These are phyloP conservation scores for Ophiostoma angusticollis DNA, from an alignment of 2,329 filamentous ascomycete species.

Conservation along the genomic window DNA sequence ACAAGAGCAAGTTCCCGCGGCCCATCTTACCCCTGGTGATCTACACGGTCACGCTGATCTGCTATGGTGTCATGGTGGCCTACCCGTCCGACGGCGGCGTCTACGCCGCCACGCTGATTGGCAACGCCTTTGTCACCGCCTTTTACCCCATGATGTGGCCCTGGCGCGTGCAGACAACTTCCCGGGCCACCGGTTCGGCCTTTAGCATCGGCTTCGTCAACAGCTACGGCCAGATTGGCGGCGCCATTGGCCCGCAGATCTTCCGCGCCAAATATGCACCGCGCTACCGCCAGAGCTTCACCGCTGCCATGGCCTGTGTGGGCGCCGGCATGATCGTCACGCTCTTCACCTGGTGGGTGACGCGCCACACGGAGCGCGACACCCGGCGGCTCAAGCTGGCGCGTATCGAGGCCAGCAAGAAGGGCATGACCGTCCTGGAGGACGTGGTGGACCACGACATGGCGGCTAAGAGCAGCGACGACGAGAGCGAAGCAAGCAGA, in stretches of 20 bases:
- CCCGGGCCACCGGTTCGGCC: conserved; percentile 9
- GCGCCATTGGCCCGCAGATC: conserved; percentile 11
- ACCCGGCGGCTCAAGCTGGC: conserved; percentile 8
- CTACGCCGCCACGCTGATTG: conserved; percentile 32
- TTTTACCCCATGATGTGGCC: conserved; percentile 18
- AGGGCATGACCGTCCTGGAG: conserved; percentile 9
- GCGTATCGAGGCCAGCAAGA: conserved; percentile 7
- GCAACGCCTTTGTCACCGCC: conserved; percentile 27
- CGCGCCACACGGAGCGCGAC: conserved; percentile 8
- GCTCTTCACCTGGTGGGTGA: conserved; percentile 10
- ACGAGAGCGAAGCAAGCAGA: background rate
- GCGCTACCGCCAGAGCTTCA: conserved; percentile 9
- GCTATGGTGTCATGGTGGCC: conserved; percentile 11
- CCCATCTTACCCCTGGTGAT: conserved; percentile 8
- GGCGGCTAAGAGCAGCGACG: conserved; percentile 1
- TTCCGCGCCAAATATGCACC: conserved; percentile 11
- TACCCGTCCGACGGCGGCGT: conserved; percentile 16
- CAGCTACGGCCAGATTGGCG: conserved; percentile 14
- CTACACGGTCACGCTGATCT: conserved; percentile 6
- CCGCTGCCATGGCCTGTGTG: conserved; percentile 9
- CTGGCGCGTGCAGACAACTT: conserved; percentile 10
- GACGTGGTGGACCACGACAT: conserved; percentile 11
- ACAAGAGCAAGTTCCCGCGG: conserved; percentile 9
- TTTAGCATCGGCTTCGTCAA: conserved; percentile 13
- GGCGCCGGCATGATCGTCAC: conserved; percentile 3